Base-by-base conservation (phyloP, 2,329 filamentous ascomycete genomes). In the Colletotrichum liaoningense region DNA sequence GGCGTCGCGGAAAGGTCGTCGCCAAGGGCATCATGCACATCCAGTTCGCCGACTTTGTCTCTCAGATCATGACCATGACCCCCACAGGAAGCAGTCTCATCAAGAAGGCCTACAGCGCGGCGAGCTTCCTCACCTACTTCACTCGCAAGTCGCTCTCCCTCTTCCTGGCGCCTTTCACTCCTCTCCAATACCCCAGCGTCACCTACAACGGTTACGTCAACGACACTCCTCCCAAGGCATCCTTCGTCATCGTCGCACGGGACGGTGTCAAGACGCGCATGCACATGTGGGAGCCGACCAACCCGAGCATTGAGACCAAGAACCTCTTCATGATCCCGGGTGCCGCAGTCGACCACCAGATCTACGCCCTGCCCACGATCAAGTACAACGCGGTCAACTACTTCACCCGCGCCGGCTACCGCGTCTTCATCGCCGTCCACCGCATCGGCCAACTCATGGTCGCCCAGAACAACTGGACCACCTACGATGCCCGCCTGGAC, bases 351-450 rank as follows among this genome's bases (percentile, higher is more conserved):
- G 89, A 92, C 78, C 88, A 93, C 76, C 87, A 90, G 74, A 91
- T 92, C 66, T 93, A 85, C 74, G 86, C 90, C 0, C 83, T 91
- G 33, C 90, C 90, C 2, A 92, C 90, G 2, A 91, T 93, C 67
- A 85, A 86, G n/a, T 87, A 86, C 75, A 92, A 93, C 78, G 86
- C 89, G 0, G 86, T 93, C 74, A 90, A 92, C 77, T 92, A 91
- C 81, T 89, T 93, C 78, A 88, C 86, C 3, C 83, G 86, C 1
- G 88, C 86, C 0, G 91, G 91, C 9, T 92, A 92, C 80, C 86
- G 88, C 5, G 88, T 91, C 22, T 92, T 89, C 76, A 81, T 91
- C 4, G 81, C 86, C 0, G 88, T 91, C 1, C 88, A 89, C 76
- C 88, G 91, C 35, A 91, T 92, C 75, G 88, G 89, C 35, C 84